Conservation (phyloP, 2,329 filamentous ascomycete species). For the Stromatinia cepivora region DNA sequence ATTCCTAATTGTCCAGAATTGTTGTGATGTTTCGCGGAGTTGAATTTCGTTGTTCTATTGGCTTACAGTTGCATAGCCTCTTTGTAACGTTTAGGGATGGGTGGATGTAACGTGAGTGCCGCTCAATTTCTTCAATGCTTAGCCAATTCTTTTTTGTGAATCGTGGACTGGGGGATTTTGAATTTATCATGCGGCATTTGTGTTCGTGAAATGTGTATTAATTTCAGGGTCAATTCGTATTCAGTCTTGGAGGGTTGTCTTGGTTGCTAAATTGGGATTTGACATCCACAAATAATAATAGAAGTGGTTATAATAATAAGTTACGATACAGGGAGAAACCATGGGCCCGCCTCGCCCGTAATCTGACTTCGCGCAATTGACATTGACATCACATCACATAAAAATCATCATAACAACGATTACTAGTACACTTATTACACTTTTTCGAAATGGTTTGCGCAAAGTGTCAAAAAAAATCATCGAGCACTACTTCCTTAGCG, state of each 20-base stretch:
- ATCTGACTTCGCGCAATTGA: constrained; percentile 12
- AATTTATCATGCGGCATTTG: neutral
- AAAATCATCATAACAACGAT: constrained; percentile 26
- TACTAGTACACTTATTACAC: neutral
- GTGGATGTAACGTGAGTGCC: constrained; percentile 9
- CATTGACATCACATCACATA: constrained; percentile 20
- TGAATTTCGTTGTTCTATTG: neutral
- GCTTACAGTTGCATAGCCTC: constrained; percentile 28
- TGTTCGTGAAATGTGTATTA: neutral
- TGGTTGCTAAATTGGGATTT: constrained; percentile 23
- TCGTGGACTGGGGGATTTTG: constrained; percentile 1
- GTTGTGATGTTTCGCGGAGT: neutral
- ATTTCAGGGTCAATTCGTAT: constrained; percentile 13
- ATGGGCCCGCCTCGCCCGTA: constrained; percentile 15
- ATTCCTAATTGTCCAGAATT: neutral
- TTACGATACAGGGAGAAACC: constrained; percentile 3
- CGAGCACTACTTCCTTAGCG: constrained; percentile 59
- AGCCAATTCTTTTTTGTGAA: constrained; percentile 6
- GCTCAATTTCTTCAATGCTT: neutral
- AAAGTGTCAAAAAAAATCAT: constrained; percentile 63
- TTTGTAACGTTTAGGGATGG: constrained; percentile 20
- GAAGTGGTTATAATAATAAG: neutral
- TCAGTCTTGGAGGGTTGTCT: constrained; percentile 16
- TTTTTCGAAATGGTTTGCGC: constrained; percentile 60
- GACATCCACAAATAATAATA: constrained; percentile 20